Base-by-base conservation (phyloP, 2,329 filamentous ascomycete genomes). In the Verticillium klebahnii region DNA sequence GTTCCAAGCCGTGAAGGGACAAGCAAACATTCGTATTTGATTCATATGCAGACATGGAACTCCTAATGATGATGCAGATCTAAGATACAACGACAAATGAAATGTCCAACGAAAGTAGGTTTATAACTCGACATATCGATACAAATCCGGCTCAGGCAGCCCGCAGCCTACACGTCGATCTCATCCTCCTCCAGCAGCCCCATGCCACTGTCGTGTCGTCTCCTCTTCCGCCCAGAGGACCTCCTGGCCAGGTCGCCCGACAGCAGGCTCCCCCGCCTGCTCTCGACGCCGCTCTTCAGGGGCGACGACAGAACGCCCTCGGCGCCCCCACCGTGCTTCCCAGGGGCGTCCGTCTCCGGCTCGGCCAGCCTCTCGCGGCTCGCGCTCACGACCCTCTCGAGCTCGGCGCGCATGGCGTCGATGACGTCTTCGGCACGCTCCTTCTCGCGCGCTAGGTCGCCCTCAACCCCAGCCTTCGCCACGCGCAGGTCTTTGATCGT, bases 181-280 rank as follows among this genome's bases (percentile, higher is more conserved):
- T 80, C 80, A 39, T 85, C 82, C 67, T 86, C 83, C 32, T 84
- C 82, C 69, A 85, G 65, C 29, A 87, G 74, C 0, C 82, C 83
- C 58, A 87, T 67, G 0, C 84, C 85, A 60, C 82, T 85, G 69
- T 87, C 84, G 65, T 80, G 78, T 62, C 78, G 75, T 62, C 82
- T 78, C 62, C 75, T 75, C 73, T 79, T 83, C 66, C 64, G 75
- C 31, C 70, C 74, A 31, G 65, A 71, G 0, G 68, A 69, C 25
- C 70, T 70, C 56, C 72, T 72, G 2, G 68, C 69, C 56, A 73
- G n/a, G 1, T 69, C 72, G 0, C 69, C 71, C 3, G 70, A 61
- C 8, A 74, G 50, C 52, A 69, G 67, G 11, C 67, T 65, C 4
- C 69, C 63, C 31, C 62, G 31, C 60, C 69, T 32, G 17, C 67